Percentiles rank a stretch among this genome's conserved stretches.
phyloP scores from a whole-genome alignment of 208 protist genomes.

The Crithidia sp. region DNA sequence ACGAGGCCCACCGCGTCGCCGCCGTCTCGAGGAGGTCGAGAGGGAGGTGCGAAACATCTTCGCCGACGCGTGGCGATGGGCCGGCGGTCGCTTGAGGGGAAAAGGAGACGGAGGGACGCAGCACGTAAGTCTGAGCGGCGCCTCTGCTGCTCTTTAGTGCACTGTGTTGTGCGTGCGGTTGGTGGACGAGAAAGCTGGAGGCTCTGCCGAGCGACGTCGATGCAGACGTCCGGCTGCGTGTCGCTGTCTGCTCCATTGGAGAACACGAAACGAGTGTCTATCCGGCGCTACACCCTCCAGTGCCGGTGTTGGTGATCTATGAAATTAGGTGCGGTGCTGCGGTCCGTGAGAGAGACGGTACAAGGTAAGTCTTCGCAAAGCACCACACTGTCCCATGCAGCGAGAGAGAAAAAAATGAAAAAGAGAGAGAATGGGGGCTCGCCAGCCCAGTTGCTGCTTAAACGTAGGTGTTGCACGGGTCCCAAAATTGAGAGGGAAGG shows the following conservation, averaged over 20 bases:
- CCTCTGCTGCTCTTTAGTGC: not conserved
- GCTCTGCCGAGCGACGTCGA: slow-evolving; percentile 11
- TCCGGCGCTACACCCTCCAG: not conserved
- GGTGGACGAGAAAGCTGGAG: slow-evolving; percentile 16
- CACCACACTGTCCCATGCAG: too few relatives aligned
- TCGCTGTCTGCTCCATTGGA: not conserved
- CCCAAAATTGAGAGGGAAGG: too few relatives aligned
- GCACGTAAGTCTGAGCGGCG: not conserved
- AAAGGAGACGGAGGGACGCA: slow-evolving; percentile 7
- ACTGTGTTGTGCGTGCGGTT: not conserved
- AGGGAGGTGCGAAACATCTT: slow-evolving; percentile 24
- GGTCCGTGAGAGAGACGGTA: too few relatives aligned
- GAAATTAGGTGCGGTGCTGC: too few relatives aligned
- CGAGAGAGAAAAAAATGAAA: too few relatives aligned
- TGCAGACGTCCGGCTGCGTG: not conserved
- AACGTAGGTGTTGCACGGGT: too few relatives aligned
- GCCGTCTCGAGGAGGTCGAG: slow-evolving; percentile 29
- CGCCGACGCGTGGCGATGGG: not conserved
- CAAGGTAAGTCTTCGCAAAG: too few relatives aligned
- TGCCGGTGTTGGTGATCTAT: not conserved
- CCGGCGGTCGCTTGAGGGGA: slow-evolving; percentile 6
- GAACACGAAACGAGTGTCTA: not conserved
- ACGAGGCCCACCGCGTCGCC: slow-evolving; percentile 27
- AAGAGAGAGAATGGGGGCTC: too few relatives aligned
- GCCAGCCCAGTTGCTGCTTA: too few relatives aligned